These are phyloP conservation scores for Aureobasidium sp. DNA, from an alignment of 2,329 filamentous ascomycete genomes.

Conservation along the genomic window DNA sequence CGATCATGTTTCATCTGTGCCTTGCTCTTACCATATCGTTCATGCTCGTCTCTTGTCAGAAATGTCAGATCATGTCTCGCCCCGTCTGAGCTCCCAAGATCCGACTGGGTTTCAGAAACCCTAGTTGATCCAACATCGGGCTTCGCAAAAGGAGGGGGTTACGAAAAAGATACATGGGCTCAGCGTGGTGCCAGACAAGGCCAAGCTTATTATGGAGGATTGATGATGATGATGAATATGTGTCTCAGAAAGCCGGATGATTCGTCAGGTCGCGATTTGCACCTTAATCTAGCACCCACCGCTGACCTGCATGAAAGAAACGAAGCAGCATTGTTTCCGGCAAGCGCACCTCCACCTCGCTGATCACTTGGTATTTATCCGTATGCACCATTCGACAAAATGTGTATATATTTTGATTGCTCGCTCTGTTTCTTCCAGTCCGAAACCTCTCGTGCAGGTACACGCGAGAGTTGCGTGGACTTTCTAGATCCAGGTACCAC, in stretches of 20 bases:
- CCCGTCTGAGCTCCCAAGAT: background rate
- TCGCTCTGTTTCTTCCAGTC: background rate
- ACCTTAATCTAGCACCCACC: background rate
- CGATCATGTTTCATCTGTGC: slow-evolving; percentile 1
- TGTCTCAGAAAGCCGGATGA: background rate
- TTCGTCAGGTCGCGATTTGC: slow-evolving; percentile 1
- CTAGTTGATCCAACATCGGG: background rate
- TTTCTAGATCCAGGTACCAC: background rate
- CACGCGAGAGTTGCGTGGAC: background rate
- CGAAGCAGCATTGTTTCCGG: background rate
- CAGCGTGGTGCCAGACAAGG: background rate
- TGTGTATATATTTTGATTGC: background rate
- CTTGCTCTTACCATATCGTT: background rate
- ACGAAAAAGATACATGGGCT: slow-evolving; percentile 4
- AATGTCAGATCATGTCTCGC: background rate
- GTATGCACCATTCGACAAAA: background rate
- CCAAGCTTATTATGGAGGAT: slow-evolving; percentile 4
- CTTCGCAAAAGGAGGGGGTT: background rate
- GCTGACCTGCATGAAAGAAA: slow-evolving; percentile 1
- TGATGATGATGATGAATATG: background rate
- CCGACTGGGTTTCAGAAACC: background rate
- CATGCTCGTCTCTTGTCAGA: background rate
- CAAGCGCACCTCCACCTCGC: background rate
- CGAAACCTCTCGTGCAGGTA: background rate
- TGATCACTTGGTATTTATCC: background rate